Base-by-base conservation (phyloP, 495 filamentous ascomycete genomes). In the Xylaria telfairii region DNA sequence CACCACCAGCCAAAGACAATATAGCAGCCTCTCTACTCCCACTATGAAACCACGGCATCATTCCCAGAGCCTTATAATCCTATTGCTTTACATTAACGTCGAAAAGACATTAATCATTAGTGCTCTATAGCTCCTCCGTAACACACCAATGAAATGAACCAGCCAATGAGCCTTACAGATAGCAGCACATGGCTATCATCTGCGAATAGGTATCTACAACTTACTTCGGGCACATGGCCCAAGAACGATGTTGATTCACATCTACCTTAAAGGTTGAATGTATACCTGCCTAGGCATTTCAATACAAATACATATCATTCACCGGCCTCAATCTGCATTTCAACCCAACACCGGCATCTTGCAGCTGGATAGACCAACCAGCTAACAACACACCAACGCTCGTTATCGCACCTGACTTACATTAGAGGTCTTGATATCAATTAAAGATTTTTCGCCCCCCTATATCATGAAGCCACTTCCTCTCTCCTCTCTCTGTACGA, bases 251-350 rank as follows among this genome's bases (percentile, higher is more conserved):
- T 42, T 26, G 42, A 62, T 32, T 8, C 21, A 21, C 42, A 61
- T 42, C 59, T 59, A 21, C 32, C 37, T 19, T 34, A 59, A n/a
- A 62, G 1, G 26, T 37, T 21, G 26, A 51, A 39, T 51, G 26
- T 24, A 34, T 12, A 39, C 13, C 12, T 32, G 28, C 32, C 62
- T 51, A 17, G 30, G n/a, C n/a, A 24, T 34, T n/a, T 51, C 0
- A 51, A 24, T 32, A 34, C 30, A 46, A 21, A 51, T 65, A 47
- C 6, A 64, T 8, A 51, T 39, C 26, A 21, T 64, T 30, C 24
- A 64, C 61, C 24, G 62, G 30, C 46, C 24, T 30, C n/a, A 51
- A 51, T 65, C 62, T 44, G 24, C 26, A 49, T 49, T 37, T 51
- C 61, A 32, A 51, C 28, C 62, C 19, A 44, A 51, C 42, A 24